Evolutionary conservation across 2,329 filamentous ascomycete genomes (phyloP).

Genomic region (Pyricularia sp.): DNA sequence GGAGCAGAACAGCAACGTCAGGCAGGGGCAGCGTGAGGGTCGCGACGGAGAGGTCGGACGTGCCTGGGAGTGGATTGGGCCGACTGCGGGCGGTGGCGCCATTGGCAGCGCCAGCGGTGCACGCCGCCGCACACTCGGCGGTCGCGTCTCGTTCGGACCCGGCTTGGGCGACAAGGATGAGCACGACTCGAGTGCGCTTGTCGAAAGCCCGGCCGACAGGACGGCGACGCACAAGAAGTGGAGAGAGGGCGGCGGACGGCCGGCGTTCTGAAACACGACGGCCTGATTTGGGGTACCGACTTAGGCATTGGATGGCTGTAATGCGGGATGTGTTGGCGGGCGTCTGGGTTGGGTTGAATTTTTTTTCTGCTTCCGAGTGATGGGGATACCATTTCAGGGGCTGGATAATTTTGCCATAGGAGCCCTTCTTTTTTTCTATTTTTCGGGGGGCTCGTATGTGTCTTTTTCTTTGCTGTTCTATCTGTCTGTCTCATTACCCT

Average conservation of each 20-base stretch:
- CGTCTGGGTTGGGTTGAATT: background rate
- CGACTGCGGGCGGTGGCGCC: constrained; percentile 29
- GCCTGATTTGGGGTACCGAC: background rate
- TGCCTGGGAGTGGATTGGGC: constrained; percentile 64
- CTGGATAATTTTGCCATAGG: background rate
- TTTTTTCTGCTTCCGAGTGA: background rate
- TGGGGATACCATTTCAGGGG: background rate
- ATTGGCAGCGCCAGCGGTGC: constrained; percentile 14
- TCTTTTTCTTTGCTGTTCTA: background rate
- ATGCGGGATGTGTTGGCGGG: background rate
- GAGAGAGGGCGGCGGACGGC: constrained; percentile 22
- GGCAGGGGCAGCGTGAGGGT: constrained; percentile 61
- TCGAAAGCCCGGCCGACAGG: constrained; percentile 11
- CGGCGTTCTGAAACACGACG: background rate
- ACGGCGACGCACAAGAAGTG: constrained; percentile 30
- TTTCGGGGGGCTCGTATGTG: background rate
- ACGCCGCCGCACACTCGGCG: constrained; percentile 31
- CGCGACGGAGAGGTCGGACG: constrained; percentile 55
- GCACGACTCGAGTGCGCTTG: constrained; percentile 11
- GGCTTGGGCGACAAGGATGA: constrained; percentile 25
- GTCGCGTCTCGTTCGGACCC: constrained; percentile 36
- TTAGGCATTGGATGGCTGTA: background rate
- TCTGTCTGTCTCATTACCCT: background rate
- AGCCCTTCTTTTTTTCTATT: background rate
- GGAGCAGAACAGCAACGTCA: constrained; percentile 87